phyloP scores from a whole-genome alignment of 176 grass and related monocot genomes.

The Raddia guianensis region DNA sequence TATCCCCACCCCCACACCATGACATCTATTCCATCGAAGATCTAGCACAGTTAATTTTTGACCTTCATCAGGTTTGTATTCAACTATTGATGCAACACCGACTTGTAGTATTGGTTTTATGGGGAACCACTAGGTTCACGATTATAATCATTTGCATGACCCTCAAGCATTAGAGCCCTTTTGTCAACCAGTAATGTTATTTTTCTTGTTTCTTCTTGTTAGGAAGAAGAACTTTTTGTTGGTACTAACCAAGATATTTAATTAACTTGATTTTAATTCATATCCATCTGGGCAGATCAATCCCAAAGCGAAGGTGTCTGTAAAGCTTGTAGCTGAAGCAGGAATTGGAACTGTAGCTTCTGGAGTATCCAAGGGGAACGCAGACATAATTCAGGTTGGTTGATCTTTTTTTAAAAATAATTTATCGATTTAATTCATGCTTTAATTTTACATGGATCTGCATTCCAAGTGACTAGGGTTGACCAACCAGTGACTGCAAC shows the following conservation, averaged over 20 bases:
- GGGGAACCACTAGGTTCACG: slow-evolving; percentile 20
- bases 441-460: slow-evolving; percentile 10
- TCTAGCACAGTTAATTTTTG: slow-evolving; percentile 99
- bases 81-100: slow-evolving; percentile 25
- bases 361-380: slow-evolving; percentile 97
- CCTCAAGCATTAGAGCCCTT: slow-evolving; percentile 12
- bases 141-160: slow-evolving; percentile 21
- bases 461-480: slow-evolving; percentile 17
- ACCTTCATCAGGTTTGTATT: slow-evolving; percentile 97
- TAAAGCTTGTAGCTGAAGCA: slow-evolving; percentile 98
- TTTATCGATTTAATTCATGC: slow-evolving; percentile 22
- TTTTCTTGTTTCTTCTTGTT: slow-evolving; percentile 26
- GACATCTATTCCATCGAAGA: slow-evolving; percentile 99
- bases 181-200: slow-evolving; percentile 11
- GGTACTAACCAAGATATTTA: slow-evolving; percentile 30
- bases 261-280: slow-evolving; percentile 39
- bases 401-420: slow-evolving; percentile 33
- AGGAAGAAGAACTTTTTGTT: slow-evolving; percentile 12
- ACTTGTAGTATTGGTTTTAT: slow-evolving; percentile 22
- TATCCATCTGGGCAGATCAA: slow-evolving; percentile 72
- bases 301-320: slow-evolving; percentile 94
- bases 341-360: slow-evolving; percentile 99
- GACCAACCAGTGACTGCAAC: neutral
- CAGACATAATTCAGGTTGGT: slow-evolving; percentile 93
- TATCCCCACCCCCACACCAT: slow-evolving; percentile 98